Base-by-base conservation (phyloP, 306 rosid genomes). In the Boehmeria nivea region DNA sequence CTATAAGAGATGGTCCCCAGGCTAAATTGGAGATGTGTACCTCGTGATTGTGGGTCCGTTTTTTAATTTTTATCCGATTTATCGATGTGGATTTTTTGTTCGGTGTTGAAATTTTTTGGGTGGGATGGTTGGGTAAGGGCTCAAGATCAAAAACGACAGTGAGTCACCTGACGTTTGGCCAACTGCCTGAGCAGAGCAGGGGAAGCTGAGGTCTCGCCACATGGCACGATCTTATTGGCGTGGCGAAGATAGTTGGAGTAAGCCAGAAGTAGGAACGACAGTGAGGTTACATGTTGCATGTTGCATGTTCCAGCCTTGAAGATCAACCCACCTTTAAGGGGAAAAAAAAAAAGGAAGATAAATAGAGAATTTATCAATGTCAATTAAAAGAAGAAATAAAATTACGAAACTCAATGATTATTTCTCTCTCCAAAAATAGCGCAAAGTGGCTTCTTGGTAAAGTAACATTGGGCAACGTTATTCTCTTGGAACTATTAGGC, bases 201-300 rank as follows among this genome's bases (percentile, higher is more conserved):
- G 44, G 95, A 81, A 42, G 94, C 95, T 2, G 83, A 66, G 12
- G 74, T 83, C 14, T 52, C 57, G 42, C 96, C 96, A 77, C 96
- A 93, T 67, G 93, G 89, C 77, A 93, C 96, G 6, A 38, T 69
- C 70, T 65, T 83, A 61, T 85, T 81, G 81, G 99, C 82, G 36
- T 93, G 96, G 75, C 99, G 85, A 25, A 87, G 87, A 74, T 91
- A 91, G 57, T 87, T 91, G 39, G 95, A 87, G 72, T 87, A 91
- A 25, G 89, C 74, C 39, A 87, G 64, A 2, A 91, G 78, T 12
- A 91, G 75, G 82, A 91, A 91, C 25, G 99, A 87, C 24, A 91
- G 65, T 11, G 96, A 87, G 27, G 99, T 91, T 46, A 91, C 99
- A 72, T 91, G 96, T 73, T 93, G 99, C 99, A 93, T 87, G 95